Evolutionary conservation across 1,284 basidiomycete species (phyloP).

Genomic region (Cutaneotrichosporon cyanovorans): DNA sequence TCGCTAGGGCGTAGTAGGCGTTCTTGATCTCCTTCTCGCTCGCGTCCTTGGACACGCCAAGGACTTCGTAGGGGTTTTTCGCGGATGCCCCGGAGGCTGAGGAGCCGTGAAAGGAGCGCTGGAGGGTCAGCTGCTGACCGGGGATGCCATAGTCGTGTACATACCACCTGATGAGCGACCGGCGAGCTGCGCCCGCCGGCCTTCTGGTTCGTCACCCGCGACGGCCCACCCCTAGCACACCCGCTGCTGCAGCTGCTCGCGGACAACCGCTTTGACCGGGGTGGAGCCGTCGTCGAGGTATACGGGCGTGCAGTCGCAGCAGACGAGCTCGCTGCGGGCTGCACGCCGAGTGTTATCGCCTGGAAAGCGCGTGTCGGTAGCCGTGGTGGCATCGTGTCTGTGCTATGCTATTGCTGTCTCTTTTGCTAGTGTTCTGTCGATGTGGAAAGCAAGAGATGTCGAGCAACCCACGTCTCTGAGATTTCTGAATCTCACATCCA

Average conservation of each 20-base stretch:
- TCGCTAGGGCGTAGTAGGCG: constrained; percentile 88
- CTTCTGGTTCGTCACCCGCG: no score
- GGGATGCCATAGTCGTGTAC: neutral
- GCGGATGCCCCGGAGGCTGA: constrained; percentile 50
- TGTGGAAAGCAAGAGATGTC: neutral
- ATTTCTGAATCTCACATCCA: neutral
- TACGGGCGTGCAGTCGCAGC: neutral
- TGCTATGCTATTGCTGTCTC: no score
- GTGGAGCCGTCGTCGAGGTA: neutral
- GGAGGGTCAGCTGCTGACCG: constrained; percentile 3
- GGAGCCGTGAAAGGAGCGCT: constrained; percentile 73
- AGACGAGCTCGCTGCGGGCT: constrained; percentile 4
- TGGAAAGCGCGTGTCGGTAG: constrained; percentile 12
- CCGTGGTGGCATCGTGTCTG: constrained; percentile 12
- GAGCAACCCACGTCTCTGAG: neutral
- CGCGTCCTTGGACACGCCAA: constrained; percentile 83
- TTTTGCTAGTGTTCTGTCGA: no score
- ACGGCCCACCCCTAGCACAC: no score
- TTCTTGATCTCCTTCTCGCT: constrained; percentile 89
- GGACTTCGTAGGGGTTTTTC: constrained; percentile 86
- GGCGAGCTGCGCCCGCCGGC: neutral
- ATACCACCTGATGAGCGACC: neutral
- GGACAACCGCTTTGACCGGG: neutral
- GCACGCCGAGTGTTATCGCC: constrained; percentile 3
- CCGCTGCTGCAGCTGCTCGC: neutral